Evolutionary conservation across 495 filamentous ascomycete species (phyloP).

Genomic region (Penicillium angulare): DNA sequence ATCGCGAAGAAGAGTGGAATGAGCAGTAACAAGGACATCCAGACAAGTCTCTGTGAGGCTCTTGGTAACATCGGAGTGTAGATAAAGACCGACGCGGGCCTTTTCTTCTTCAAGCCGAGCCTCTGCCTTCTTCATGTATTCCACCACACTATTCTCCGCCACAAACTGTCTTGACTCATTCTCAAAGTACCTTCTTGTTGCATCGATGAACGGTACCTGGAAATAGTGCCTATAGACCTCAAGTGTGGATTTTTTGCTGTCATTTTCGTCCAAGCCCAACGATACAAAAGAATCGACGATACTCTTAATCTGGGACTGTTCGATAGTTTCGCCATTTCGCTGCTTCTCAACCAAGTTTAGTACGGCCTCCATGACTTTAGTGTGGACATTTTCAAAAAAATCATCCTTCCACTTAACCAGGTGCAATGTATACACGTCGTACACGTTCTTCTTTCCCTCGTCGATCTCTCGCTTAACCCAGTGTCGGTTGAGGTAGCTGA

Average conservation of each 20-base stretch:
- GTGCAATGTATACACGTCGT: constrained; percentile 96
- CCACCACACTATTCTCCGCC: constrained; percentile 94
- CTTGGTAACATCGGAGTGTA: constrained; percentile 82
- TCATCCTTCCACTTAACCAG: constrained; percentile 92
- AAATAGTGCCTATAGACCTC: constrained; percentile 93
- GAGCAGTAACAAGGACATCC: constrained; percentile 82
- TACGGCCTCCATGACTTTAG: constrained; percentile 91
- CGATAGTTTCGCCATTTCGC: constrained; percentile 95
- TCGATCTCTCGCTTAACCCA: constrained; percentile 99
- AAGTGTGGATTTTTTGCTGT: constrained; percentile 88
- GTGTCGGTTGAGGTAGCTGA: constrained; percentile 95
- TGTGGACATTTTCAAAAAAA: constrained; percentile 78
- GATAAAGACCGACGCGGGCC: constrained; percentile 86
- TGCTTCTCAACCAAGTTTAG: constrained; percentile 96
- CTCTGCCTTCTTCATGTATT: constrained; percentile 99
- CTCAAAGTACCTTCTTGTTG: constrained; percentile 82
- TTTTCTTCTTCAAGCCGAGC: constrained; percentile 90
- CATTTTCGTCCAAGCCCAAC: constrained; percentile 88
- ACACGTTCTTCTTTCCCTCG: constrained; percentile 97
- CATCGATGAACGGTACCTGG: constrained; percentile 85
- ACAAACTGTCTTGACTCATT: constrained; percentile 92
- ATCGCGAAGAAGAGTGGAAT: constrained; percentile 79
- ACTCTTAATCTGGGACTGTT: constrained; percentile 93
- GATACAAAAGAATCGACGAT: constrained; percentile 98
- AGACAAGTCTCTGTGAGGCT: constrained; percentile 85